phyloP scores from a whole-genome alignment of 345 rosid genomes.

The Eucalyptus lansdowneana region DNA sequence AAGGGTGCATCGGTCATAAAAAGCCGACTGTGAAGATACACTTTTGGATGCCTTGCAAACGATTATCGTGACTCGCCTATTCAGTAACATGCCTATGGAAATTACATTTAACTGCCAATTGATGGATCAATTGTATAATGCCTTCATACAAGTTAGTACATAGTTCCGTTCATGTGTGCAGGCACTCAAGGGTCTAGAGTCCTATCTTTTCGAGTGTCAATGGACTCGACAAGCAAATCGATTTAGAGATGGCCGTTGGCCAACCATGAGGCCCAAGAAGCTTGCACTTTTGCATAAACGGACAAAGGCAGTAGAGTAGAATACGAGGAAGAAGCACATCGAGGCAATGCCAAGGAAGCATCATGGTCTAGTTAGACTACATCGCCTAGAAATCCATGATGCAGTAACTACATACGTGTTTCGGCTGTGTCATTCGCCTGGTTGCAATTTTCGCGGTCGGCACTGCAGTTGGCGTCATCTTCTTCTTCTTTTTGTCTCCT shows the following conservation, averaged over 20 bases:
- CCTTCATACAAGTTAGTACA: neutral
- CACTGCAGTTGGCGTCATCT: rapidly evolving
- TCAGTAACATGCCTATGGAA: neutral
- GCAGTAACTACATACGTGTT: neutral
- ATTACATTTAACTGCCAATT: too few species aligned
- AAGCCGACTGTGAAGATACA: neutral
- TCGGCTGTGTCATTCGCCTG: neutral
- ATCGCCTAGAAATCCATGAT: neutral
- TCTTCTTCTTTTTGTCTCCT: neutral
- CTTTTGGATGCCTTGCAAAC: neutral
- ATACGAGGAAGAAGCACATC: neutral
- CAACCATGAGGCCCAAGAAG: neutral
- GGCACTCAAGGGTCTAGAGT: neutral
- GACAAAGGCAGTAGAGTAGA: neutral
- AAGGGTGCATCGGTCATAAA: neutral
- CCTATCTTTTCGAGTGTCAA: neutral
- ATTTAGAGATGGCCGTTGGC: neutral
- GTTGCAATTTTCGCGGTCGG: neutral
- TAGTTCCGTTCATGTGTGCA: neutral
- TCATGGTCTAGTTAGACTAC: neutral
- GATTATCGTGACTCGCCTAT: neutral
- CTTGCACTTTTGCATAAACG: neutral
- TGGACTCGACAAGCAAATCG: neutral
- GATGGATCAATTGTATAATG: neutral
- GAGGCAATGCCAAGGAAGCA: neutral